Conservation (phyloP, 768 basidiomycete species). For the Phanerochaete sordida region DNA sequence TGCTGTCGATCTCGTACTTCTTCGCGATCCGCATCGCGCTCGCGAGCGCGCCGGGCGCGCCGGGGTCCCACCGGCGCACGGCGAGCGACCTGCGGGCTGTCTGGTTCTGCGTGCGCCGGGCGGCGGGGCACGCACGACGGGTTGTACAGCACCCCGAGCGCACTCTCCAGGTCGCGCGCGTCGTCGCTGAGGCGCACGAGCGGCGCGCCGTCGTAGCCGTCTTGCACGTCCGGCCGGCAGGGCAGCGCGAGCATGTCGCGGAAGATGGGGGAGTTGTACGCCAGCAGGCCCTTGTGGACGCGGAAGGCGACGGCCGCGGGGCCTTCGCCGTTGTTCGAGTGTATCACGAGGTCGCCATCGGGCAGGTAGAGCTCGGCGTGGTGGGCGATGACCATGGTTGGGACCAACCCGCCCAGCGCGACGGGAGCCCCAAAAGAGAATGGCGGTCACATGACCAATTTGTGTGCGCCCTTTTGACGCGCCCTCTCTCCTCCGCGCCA, state of each 20-base stretch:
- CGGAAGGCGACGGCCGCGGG: no score
- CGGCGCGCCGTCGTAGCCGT: not conserved
- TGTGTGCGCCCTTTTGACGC: no score
- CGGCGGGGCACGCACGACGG: not conserved
- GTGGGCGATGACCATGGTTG: no score
- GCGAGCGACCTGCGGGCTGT: conserved; percentile 17
- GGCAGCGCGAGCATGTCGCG: not conserved
- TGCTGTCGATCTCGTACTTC: conserved; percentile 23
- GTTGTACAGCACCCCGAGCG: not conserved
- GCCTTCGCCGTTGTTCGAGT: no score
- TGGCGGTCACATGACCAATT: no score
- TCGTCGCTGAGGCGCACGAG: not conserved
- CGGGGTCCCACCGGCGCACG: conserved; percentile 15
- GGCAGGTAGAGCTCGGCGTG: no score
- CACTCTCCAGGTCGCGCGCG: not conserved
- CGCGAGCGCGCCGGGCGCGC: conserved; percentile 14
- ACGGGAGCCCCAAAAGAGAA: no score
- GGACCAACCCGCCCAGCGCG: no score
- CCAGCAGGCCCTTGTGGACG: not conserved
- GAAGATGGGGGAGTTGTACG: not conserved
- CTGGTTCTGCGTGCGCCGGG: not conserved
- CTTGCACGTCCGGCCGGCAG: not conserved
- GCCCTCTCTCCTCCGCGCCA: no score
- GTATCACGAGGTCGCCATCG: no score
- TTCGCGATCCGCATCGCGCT: conserved; percentile 20